A percentile compares a stretch with the other conserved stretches of the same genome.
phyloP scores from a whole-genome alignment of 768 basidiomycete genomes.

The Suillus cothurnatus region DNA sequence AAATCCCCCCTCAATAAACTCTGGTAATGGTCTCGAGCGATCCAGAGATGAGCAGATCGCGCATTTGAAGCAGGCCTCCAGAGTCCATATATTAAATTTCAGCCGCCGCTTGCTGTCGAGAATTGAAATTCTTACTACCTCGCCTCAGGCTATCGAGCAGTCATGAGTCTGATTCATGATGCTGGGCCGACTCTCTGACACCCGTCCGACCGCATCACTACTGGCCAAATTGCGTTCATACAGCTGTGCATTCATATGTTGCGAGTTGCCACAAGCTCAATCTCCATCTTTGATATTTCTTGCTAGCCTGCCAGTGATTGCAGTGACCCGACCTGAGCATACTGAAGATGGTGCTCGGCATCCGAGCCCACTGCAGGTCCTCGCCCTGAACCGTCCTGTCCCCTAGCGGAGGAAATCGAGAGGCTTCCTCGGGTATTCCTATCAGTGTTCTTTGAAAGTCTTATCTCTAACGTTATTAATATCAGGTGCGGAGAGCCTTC shows the following conservation, averaged over 20 bases:
- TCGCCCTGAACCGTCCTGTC: not conserved
- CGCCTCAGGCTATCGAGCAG: not conserved
- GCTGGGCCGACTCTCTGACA: not conserved
- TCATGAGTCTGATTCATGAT: not conserved
- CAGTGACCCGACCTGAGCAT: not conserved
- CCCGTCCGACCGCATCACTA: not conserved
- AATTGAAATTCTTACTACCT: not conserved
- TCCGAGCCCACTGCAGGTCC: not conserved
- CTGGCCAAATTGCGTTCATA: not conserved
- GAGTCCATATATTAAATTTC: not conserved
- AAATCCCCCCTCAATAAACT: not conserved
- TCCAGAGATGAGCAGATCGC: not conserved
- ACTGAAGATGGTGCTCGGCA: not conserved
- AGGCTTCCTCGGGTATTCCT: not conserved
- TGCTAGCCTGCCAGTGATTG: not conserved
- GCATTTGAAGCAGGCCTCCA: not conserved
- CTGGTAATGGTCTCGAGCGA: not conserved
- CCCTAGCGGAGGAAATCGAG: not conserved
- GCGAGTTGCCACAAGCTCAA: not conserved
- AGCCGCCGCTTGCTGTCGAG: not conserved
- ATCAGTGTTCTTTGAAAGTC: not conserved
- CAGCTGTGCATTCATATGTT: not conserved
- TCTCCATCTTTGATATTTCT: not conserved
- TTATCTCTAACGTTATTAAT: conserved; percentile 5
- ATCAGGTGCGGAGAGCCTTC: not conserved